Evolutionary conservation across 140 eudicot species (phyloP), one percentile per base, ranked within the genome.

Genomic region (Ambrosia hybrid): DNA sequence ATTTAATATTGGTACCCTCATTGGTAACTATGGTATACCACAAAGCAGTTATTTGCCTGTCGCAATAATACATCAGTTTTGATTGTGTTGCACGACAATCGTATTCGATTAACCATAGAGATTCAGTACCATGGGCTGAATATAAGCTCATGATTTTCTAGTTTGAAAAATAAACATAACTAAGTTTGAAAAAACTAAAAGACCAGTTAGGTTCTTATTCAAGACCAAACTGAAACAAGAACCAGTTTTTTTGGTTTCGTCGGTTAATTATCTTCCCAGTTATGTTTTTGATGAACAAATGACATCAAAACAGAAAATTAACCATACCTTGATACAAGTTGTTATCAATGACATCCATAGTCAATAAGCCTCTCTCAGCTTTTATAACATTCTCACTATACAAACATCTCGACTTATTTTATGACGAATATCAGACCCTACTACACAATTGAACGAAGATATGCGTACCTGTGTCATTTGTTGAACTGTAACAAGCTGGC

Each of bases 401-500:
- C 66, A 36, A 71, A 55, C 37, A 45, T 8, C n/a, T 38, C 69
- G 10, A 65, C 57, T 78, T 78, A 78, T 78, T 72, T 56, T 5
- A 43, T 1, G 2, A 9, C 26, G 1, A 70, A n/a, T 14, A 63
- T 38, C 9, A 14, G 17, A 53, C 8, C 21, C 85, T 65, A 83
- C 67, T 12, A 63, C 72, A 81, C 61, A 36, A 77, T 51, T 33
- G 85, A 87, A 76, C 85, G 89, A 70, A 85, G 82, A 78, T 85
- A 88, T 11, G 46, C 70, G 34, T 73, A 76, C 26, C 14, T 57
- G 26, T 64, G 79, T 43, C 73, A 62, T 53, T 79, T 65, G 65
- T 79, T 80, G 57, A 76, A 88, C 78, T 88, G 86, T 15, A 91
- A 65, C 82, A 88, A 69, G 81, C 97, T 85, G 0, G 79, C 88